Percentiles rank a stretch among this genome's conserved stretches.
These are phyloP conservation scores for Aspergillus conjunctus DNA, from an alignment of 495 filamentous ascomycete species.

Conservation along the genomic window DNA sequence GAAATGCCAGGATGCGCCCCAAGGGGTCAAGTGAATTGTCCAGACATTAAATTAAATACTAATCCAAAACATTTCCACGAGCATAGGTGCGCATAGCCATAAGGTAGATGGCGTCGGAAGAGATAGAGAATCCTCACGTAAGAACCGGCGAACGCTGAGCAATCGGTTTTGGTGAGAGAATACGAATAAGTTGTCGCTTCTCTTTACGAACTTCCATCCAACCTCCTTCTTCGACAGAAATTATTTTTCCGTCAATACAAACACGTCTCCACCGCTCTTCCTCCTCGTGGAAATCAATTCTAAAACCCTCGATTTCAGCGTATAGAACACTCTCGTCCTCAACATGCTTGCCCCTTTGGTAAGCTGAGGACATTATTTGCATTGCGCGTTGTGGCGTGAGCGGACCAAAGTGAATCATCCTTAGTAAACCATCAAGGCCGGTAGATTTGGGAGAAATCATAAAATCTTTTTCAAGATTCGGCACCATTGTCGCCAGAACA, in stretches of 20 bases:
- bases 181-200: conserved; percentile 25
- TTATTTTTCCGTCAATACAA: conserved; percentile 87
- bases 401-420: conserved; percentile 73
- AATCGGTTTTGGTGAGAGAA: conserved; percentile 16
- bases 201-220: conserved; percentile 66
- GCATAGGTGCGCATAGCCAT: no score
- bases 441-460: conserved; percentile 70
- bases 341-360: conserved; percentile 73
- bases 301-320: conserved; percentile 60
- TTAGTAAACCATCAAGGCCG: conserved; percentile 66
- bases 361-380: conserved; percentile 75
- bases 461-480: conserved; percentile 78
- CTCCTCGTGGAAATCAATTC: conserved; percentile 64
- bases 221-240: conserved; percentile 68
- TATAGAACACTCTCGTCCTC: conserved; percentile 64
- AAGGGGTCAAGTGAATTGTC: no score
- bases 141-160: background rate
- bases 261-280: conserved; percentile 75
- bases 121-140: background rate
- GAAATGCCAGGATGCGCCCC: background rate
- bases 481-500: conserved; percentile 71
- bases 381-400: conserved; percentile 63
- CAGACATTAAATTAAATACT: no score
- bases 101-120: no score
- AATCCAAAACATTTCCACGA: no score